Percentiles rank a stretch among this genome's conserved stretches.
These are phyloP conservation scores for Lasiodiplodia hormozganensis DNA, from an alignment of 2,329 filamentous ascomycete species.

Conservation along the genomic window DNA sequence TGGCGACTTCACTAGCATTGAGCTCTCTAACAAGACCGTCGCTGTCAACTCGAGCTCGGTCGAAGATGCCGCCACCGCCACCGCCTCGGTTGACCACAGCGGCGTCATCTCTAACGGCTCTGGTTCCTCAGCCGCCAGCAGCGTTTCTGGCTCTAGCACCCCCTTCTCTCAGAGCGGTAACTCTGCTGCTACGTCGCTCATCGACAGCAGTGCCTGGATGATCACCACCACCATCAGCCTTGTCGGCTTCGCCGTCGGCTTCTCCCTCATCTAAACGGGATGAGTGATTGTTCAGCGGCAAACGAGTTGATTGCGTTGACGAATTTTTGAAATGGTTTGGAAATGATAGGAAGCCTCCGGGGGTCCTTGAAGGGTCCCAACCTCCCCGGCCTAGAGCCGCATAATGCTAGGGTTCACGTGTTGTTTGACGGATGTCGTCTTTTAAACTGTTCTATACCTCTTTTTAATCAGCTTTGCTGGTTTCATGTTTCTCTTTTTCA, in stretches of 20 bases:
- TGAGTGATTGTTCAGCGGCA: not conserved
- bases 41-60: conserved; percentile 18
- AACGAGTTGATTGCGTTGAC: conserved; percentile 18
- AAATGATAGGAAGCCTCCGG: conserved; percentile 7
- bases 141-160: conserved; percentile 8
- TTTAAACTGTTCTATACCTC: conserved; percentile 22
- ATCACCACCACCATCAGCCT: conserved; percentile 15
- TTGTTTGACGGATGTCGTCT: conserved; percentile 18
- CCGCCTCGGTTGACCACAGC: not conserved
- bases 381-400: conserved; percentile 1
- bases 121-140: not conserved
- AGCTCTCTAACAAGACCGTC: conserved; percentile 40
- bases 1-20: conserved; percentile 58
- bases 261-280: conserved; percentile 26
- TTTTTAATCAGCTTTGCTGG: conserved; percentile 21
- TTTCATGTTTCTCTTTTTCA: conserved; percentile 3
- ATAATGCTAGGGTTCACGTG: conserved; percentile 12
- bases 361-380: conserved; percentile 18
- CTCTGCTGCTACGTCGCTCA: conserved; percentile 6
- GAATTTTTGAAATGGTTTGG: conserved; percentile 16
- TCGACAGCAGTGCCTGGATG: conserved; percentile 21
- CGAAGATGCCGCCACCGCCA: not conserved
- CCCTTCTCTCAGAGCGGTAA: conserved; percentile 18
- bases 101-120: not conserved
- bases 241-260: conserved; percentile 27